Evolutionary conservation across 2,329 filamentous ascomycete genomes (phyloP).

Genomic region (Alternaria infectoria): DNA sequence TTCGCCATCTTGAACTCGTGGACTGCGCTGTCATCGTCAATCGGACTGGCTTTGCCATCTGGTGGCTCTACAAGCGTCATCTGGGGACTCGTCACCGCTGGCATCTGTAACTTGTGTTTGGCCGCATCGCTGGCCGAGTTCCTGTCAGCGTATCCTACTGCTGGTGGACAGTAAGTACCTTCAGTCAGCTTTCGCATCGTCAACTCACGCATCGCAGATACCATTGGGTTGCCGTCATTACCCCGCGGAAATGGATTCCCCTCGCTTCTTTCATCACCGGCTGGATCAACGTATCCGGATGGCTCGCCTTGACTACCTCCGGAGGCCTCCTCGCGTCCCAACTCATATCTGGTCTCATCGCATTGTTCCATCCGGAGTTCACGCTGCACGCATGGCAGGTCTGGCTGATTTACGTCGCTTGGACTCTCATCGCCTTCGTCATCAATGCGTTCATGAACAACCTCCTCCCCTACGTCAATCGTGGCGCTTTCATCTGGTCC

Average conservation of each 20-base stretch:
- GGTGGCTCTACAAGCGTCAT: conserved; percentile 75
- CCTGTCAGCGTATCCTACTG: conserved; percentile 66
- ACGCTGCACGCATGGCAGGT: conserved; percentile 70
- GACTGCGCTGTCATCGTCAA: conserved; percentile 65
- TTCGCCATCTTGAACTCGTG: conserved; percentile 70
- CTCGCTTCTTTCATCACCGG: conserved; percentile 73
- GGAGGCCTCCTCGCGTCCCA: conserved; percentile 71
- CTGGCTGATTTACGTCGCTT: conserved; percentile 73
- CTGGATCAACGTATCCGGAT: conserved; percentile 76
- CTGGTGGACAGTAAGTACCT: conserved; percentile 41
- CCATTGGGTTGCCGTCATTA: conserved; percentile 73
- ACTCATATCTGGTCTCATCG: conserved; percentile 70
- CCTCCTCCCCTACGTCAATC: conserved; percentile 69
- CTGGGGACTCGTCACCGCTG: conserved; percentile 67
- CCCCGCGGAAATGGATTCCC: conserved; percentile 65
- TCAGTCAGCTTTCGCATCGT: not conserved
- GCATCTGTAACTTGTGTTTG: conserved; percentile 71
- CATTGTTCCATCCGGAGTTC: conserved; percentile 66
- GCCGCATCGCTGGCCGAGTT: conserved; percentile 75
- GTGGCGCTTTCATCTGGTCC: conserved; percentile 74
- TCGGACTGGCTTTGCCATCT: conserved; percentile 69
- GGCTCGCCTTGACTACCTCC: conserved; percentile 71
- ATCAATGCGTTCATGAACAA: conserved; percentile 71
- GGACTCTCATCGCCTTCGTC: conserved; percentile 65
- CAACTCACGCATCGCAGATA: conserved; percentile 58